A percentile compares a stretch with the other conserved stretches of the same genome.
Conservation (phyloP, 2,329 filamentous ascomycete species). For the Triangularia verruculosa region DNA sequence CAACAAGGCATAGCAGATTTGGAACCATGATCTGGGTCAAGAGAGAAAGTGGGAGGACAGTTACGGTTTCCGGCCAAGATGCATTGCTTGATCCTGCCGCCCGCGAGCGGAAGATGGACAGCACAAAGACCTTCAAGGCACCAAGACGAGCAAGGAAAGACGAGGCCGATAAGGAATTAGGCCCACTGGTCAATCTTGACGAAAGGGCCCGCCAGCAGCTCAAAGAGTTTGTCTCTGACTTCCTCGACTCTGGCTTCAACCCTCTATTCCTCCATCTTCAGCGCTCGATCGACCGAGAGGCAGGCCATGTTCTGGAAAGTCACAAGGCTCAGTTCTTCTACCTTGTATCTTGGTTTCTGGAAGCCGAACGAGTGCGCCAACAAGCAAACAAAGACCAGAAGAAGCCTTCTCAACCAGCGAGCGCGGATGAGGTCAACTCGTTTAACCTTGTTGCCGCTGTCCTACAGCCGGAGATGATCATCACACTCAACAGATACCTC, state of each 20-base stretch:
- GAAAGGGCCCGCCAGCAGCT: constrained; percentile 72
- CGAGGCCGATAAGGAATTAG: constrained; percentile 70
- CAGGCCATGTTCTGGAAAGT: constrained; percentile 71
- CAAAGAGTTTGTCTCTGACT: constrained; percentile 82
- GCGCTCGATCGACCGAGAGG: constrained; percentile 86
- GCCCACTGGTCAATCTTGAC: constrained; percentile 67
- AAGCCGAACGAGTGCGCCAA: constrained; percentile 75
- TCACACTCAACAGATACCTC: constrained; percentile 80
- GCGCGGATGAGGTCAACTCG: constrained; percentile 59
- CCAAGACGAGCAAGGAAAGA: constrained; percentile 62
- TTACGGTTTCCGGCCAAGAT: constrained; percentile 84
- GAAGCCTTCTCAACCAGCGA: constrained; percentile 30
- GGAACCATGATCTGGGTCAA: constrained; percentile 98
- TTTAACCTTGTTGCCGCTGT: constrained; percentile 88
- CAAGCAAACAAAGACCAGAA: constrained; percentile 54
- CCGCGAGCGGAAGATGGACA: constrained; percentile 85
- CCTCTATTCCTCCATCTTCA: constrained; percentile 81
- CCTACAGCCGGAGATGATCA: constrained; percentile 91
- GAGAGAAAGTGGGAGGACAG: constrained; percentile 77
- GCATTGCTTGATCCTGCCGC: constrained; percentile 70
- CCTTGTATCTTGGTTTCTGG: constrained; percentile 85
- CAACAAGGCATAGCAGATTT: constrained; percentile 88
- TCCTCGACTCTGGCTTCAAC: constrained; percentile 93
- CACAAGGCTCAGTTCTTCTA: constrained; percentile 90
- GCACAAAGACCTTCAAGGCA: constrained; percentile 84